Percentiles rank a stretch among this genome's conserved stretches.
Evolutionary conservation across 345 rosid genomes (phyloP).

Genomic region (Eucalyptus pauciflora): DNA sequence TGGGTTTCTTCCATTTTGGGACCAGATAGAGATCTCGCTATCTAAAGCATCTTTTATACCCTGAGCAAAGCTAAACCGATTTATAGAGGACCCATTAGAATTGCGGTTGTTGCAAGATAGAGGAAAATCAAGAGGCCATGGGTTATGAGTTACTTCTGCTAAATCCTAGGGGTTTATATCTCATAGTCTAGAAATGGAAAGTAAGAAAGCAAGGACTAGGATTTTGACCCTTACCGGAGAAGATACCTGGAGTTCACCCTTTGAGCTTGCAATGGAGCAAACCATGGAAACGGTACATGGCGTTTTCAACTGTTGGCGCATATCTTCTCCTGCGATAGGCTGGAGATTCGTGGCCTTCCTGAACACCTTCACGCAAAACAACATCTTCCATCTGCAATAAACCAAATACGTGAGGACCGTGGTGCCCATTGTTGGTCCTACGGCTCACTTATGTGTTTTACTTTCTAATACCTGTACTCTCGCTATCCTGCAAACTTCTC

Average conservation of each 20-base stretch:
- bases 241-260: not conserved
- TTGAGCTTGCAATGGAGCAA: not conserved
- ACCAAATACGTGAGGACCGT: not conserved
- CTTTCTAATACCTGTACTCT: conserved; percentile 46
- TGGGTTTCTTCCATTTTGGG: not conserved
- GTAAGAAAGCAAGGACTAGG: not conserved
- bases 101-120: not conserved
- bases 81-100: not conserved
- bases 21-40: not conserved
- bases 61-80: not conserved
- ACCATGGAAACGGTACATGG: not conserved
- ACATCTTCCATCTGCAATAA: conserved; percentile 59
- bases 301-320: conserved; percentile 52
- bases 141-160: not conserved
- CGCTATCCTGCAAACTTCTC: conserved; percentile 57
- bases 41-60: not conserved
- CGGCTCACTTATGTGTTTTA: not conserved
- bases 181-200: not conserved
- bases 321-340: conserved; percentile 53
- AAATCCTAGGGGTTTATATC: not conserved
- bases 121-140: not conserved
- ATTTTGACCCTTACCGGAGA: rapidly evolving
- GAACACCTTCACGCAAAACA: conserved; percentile 53
- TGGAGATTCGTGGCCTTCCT: conserved; percentile 57
- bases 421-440: not conserved